Conservation (phyloP, 495 filamentous ascomycete species). For the Penicillium herquei region DNA sequence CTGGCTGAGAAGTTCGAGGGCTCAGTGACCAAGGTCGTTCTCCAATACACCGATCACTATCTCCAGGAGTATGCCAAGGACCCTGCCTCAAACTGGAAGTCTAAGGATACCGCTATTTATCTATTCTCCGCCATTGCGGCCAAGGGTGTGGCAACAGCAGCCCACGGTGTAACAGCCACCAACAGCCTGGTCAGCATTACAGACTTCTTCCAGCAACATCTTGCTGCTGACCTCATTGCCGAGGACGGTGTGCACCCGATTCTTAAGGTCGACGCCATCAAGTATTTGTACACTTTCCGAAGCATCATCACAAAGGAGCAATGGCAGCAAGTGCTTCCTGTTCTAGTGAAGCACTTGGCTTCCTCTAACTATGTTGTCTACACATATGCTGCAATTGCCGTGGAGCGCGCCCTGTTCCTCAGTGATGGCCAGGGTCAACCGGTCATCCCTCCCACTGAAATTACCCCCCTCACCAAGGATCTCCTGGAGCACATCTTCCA, state of each 20-base stretch:
- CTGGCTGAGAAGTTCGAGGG: slow-evolving; percentile 84
- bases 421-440: slow-evolving; percentile 69
- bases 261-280: slow-evolving; percentile 95
- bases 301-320: slow-evolving; percentile 82
- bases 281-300: slow-evolving; percentile 93
- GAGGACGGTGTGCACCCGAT: slow-evolving; percentile 70
- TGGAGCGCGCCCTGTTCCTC: slow-evolving; percentile 84
- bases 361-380: slow-evolving; percentile 92
- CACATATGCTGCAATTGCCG: slow-evolving; percentile 91
- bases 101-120: slow-evolving; percentile 95
- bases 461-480: slow-evolving; percentile 78
- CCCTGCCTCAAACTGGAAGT: slow-evolving; percentile 79
- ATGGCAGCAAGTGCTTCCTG: slow-evolving; percentile 83
- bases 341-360: slow-evolving; percentile 84
- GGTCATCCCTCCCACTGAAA: slow-evolving; percentile 68
- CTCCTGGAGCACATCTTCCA: slow-evolving; percentile 90
- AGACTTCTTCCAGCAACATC: slow-evolving; percentile 87
- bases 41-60: slow-evolving; percentile 77
- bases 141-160: slow-evolving; percentile 79
- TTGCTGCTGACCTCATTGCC: slow-evolving; percentile 76
- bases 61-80: slow-evolving; percentile 65
- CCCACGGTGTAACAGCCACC: slow-evolving; percentile 83
- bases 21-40: slow-evolving; percentile 77
- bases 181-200: slow-evolving; percentile 82
- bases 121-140: slow-evolving; percentile 92